Evolutionary conservation across 148 eudicot genomes (phyloP).

Genomic region (Fallopia convolvulus): DNA sequence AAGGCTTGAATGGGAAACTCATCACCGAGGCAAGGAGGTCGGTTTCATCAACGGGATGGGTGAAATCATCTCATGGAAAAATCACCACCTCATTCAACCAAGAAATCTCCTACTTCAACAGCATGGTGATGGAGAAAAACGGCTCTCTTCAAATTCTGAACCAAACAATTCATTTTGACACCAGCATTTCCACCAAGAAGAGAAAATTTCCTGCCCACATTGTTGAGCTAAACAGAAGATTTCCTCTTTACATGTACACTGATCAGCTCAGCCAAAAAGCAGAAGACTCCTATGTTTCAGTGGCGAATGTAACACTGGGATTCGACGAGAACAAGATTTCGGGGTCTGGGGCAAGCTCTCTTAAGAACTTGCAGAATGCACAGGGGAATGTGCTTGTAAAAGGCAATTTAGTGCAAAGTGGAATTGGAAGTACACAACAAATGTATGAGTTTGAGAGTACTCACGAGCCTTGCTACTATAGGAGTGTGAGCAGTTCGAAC

Average conservation of each 20-base stretch:
- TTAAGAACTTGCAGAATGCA: conserved; percentile 40
- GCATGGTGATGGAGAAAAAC: conserved; percentile 54
- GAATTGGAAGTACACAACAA: conserved; percentile 44
- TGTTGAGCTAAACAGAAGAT: conserved; percentile 28
- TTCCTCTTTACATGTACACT: conserved; percentile 42
- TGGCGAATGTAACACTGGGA: conserved; percentile 46
- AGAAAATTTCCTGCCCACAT: background rate
- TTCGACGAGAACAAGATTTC: conserved; percentile 20
- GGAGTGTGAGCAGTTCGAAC: conserved; percentile 64
- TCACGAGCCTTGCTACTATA: conserved; percentile 41
- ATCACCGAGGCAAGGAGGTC: conserved; percentile 37
- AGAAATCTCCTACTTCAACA: conserved; percentile 34
- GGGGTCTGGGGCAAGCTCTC: conserved; percentile 18
- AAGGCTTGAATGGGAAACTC: conserved; percentile 59
- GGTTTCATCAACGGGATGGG: conserved; percentile 53
- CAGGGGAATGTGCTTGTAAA: conserved; percentile 40
- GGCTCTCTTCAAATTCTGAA: conserved; percentile 52
- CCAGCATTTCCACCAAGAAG: conserved; percentile 18
- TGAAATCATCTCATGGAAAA: conserved; percentile 56
- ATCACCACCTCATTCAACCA: conserved; percentile 41
- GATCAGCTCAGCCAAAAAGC: conserved; percentile 23
- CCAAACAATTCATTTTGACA: conserved; percentile 48
- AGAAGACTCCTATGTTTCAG: conserved; percentile 15
- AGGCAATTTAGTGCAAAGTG: conserved; percentile 38
- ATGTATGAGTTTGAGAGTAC: conserved; percentile 26